phyloP scores from a whole-genome alignment of 202 grass and related monocot species.

The Zizania palustris region DNA sequence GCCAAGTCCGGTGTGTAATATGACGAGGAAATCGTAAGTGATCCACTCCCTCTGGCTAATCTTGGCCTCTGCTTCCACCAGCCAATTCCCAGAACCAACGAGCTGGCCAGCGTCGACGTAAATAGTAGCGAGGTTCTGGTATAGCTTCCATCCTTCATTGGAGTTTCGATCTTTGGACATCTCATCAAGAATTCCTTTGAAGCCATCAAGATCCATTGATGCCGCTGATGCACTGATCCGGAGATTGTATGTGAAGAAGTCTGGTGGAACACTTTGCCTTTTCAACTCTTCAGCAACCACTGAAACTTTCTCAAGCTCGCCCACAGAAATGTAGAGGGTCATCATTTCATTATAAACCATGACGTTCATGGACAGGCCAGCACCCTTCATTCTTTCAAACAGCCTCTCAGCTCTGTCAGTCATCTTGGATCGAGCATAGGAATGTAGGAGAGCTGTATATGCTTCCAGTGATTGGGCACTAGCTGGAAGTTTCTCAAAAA shows the following conservation, averaged over 20 bases:
- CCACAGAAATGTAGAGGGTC: slow-evolving; percentile 82
- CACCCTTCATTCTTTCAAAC: slow-evolving; percentile 68
- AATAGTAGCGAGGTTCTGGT: slow-evolving; percentile 55
- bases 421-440: slow-evolving; percentile 72
- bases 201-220: slow-evolving; percentile 54
- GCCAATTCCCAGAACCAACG: slow-evolving; percentile 39
- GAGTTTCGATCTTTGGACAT: slow-evolving; percentile 63
- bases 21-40: slow-evolving; percentile 72
- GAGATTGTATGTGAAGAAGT: slow-evolving; percentile 90
- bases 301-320: slow-evolving; percentile 63
- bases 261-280: slow-evolving; percentile 54
- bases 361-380: slow-evolving; percentile 41
- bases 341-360: slow-evolving; percentile 87
- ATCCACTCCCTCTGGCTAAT: slow-evolving; percentile 80
- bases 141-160: slow-evolving; percentile 63
- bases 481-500: slow-evolving; percentile 69
- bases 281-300: slow-evolving; percentile 57
- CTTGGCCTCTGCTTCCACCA: slow-evolving; percentile 60
- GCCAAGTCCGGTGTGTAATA: slow-evolving; percentile 61
- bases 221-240: slow-evolving; percentile 63
- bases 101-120: slow-evolving; percentile 58
- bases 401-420: slow-evolving; percentile 73
- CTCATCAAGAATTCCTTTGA: slow-evolving; percentile 64
- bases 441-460: slow-evolving; percentile 82
- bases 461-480: slow-evolving; percentile 65